A percentile compares a stretch with the other conserved stretches of the same genome.
Evolutionary conservation across 2,329 filamentous ascomycete genomes (phyloP).

Genomic region (Colletotrichum abscissum): DNA sequence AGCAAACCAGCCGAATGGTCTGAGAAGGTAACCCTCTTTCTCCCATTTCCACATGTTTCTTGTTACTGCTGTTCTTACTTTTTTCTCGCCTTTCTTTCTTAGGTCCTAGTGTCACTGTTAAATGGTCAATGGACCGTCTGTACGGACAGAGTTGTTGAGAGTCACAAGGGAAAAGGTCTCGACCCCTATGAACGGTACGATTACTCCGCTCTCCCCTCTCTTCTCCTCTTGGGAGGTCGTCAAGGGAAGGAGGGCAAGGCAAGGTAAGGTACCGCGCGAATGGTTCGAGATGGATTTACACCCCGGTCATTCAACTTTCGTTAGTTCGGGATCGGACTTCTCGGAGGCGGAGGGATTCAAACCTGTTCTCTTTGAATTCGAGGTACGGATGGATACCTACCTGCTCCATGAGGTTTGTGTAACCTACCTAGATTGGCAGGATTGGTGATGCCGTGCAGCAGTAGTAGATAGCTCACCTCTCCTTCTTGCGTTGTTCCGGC

Average conservation of each 20-base stretch:
- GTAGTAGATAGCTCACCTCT: too few species aligned
- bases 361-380: not conserved
- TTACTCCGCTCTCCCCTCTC: not conserved
- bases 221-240: not conserved
- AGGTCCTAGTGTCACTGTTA: not conserved
- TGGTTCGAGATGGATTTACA: not conserved
- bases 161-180: not conserved
- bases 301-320: not conserved
- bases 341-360: not conserved
- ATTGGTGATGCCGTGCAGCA: not conserved
- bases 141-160: not conserved
- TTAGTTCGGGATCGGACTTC: not conserved
- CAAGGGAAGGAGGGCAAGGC: too few species aligned
- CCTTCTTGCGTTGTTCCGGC: too few species aligned
- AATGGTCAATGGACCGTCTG: too few species aligned
- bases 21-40: not conserved
- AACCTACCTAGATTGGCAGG: not conserved
- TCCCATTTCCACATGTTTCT: not conserved
- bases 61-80: not conserved
- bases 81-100: not conserved
- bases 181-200: not conserved
- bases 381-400: not conserved
- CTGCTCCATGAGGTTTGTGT: not conserved
- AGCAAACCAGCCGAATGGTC: not conserved
- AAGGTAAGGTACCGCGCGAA: constrained; percentile 10